Base-by-base conservation (phyloP, 306 rosid genomes). In the Clitoria ternatea region DNA sequence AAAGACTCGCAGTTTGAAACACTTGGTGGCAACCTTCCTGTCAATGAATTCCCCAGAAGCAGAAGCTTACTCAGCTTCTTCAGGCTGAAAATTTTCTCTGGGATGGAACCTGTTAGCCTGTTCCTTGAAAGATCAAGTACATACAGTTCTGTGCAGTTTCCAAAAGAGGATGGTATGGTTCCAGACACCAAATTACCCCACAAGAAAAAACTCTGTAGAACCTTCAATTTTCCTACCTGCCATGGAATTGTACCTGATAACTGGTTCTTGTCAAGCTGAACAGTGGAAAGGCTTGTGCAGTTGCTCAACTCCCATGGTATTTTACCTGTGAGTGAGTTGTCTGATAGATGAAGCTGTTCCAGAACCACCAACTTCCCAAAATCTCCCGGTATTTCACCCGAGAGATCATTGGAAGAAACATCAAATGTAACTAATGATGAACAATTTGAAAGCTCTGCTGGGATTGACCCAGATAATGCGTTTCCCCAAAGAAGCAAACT, bases 101-200 rank as follows among this genome's bases (percentile, higher is more conserved):
- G 99, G 12, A 94, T 91, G 9, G 85, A 79, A 60, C 99, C 99
- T 14, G 97, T 84, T 19, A 94, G 84, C 77, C 85, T 94, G 84
- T 94, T 94, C 82, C 92, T 86, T 36, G 99, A 94, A 80, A 94
- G 97, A 76, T 94, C 99, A 75, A 94, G 96, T 30, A 92, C 89
- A 76, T 85, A 91, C 2, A 94, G 97, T 47, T 94, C 97, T 9
- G 90, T 81, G 74, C 96, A 94, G 86, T 94, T 94, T 9, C 96
- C 92, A 69, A 94, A 94, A 13, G 97, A 94, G 4, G 87, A 49
- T 23, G 96, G 97, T 76, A 91, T 89, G 18, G 89, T 80, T 49
- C 99, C 99, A 72, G 97, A 89, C 14, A 94, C 87, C 15, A 75
- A 74, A 75, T 94, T 94, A 1, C 97, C 97, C 99, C 99, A 94